phyloP scores from a whole-genome alignment of 805 yeast species.

The Pichia membranifaciens region DNA sequence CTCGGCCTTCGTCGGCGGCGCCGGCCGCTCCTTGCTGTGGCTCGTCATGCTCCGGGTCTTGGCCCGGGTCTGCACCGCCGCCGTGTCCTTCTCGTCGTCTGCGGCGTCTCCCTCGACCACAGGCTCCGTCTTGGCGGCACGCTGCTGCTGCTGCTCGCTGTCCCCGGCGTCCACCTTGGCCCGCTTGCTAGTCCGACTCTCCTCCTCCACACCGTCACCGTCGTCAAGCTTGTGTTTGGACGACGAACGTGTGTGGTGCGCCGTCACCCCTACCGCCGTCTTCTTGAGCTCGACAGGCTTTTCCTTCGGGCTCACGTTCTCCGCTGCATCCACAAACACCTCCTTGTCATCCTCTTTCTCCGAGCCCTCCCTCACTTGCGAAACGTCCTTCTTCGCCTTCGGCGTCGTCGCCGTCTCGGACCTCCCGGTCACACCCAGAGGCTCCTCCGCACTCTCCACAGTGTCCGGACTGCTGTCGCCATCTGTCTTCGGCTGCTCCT shows the following conservation, averaged over 20 bases:
- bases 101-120: too few species aligned
- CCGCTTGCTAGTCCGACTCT: not conserved
- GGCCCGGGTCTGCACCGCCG: not conserved
- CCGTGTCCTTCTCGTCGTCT: slow-evolving; percentile 1
- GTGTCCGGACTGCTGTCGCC: too few species aligned
- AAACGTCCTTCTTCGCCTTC: not conserved
- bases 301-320: not conserved
- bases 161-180: not conserved
- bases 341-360: slow-evolving; percentile 6
- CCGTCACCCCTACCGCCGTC: not conserved
- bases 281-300: slow-evolving; percentile 1
- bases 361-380: not conserved
- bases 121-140: too few species aligned
- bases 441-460: not conserved
- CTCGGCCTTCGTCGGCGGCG: slow-evolving; percentile 3
- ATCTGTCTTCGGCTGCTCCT: too few species aligned
- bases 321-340: slow-evolving; percentile 10
- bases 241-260: not conserved
- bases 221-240: slow-evolving; percentile 7
- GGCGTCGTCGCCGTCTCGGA: not conserved
- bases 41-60: slow-evolving; percentile 3
- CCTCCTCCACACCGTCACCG: not conserved
- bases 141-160: too few species aligned
- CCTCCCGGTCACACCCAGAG: not conserved
- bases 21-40: not conserved